A percentile compares a stretch with the other conserved stretches of the same genome.
Conservation (phyloP, 768 basidiomycete species). For the Agaricus blazei region DNA sequence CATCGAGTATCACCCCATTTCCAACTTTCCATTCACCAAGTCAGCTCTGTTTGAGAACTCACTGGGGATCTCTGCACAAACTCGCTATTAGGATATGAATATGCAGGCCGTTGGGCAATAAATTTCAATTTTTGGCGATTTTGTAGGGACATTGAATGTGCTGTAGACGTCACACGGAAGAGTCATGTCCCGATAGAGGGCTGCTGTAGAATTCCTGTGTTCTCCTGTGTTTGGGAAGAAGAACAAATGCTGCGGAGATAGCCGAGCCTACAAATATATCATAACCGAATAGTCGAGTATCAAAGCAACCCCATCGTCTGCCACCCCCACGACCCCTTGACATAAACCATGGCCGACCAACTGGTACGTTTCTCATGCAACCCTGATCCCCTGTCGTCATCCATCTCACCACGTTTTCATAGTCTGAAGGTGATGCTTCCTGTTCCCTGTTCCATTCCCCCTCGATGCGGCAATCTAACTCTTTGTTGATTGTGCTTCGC, state of each 20-base stretch:
- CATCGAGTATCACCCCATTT: too few species aligned
- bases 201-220: too few species aligned
- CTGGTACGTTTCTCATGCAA: slow-evolving; percentile 33
- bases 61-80: too few species aligned
- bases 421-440: slow-evolving; percentile 53
- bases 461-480: neutral
- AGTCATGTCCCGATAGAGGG: too few species aligned
- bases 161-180: too few species aligned
- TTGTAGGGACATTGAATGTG: too few species aligned
- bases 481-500: neutral
- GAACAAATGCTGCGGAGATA: slow-evolving; percentile 3
- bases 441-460: slow-evolving; percentile 6
- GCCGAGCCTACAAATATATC: neutral
- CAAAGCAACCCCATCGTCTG: neutral
- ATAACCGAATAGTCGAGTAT: slow-evolving; percentile 2
- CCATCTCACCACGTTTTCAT: slow-evolving; percentile 9
- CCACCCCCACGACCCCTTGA: slow-evolving; percentile 1
- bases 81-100: too few species aligned
- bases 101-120: too few species aligned
- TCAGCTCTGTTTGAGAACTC: too few species aligned
- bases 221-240: too few species aligned
- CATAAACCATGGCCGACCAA: slow-evolving; percentile 48
- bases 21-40: too few species aligned
- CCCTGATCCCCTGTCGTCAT: neutral
- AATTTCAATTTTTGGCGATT: too few species aligned